phyloP scores from a whole-genome alignment of 257 asterid genomes.

The Buddleja alternifolia region DNA sequence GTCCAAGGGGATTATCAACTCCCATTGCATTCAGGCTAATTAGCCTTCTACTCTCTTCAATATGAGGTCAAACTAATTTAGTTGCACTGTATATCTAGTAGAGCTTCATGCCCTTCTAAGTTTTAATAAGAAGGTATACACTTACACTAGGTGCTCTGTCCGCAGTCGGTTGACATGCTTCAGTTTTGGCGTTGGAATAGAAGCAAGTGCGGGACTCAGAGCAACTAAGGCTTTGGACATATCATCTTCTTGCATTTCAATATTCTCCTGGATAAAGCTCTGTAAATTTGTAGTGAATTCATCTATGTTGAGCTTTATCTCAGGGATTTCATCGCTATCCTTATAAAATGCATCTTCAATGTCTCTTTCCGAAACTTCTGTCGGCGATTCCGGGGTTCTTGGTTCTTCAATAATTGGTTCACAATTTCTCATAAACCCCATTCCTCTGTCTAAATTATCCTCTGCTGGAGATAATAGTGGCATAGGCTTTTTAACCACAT shows the following conservation, averaged over 20 bases:
- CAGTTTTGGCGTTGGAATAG: slow-evolving; percentile 60
- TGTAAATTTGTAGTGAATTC: slow-evolving; percentile 46
- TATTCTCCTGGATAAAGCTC: slow-evolving; percentile 51
- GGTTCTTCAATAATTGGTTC: slow-evolving; percentile 69
- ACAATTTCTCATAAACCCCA: slow-evolving; percentile 26
- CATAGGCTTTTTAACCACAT: slow-evolving; percentile 27
- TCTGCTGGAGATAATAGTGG: slow-evolving; percentile 40
- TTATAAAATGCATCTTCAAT: slow-evolving; percentile 58
- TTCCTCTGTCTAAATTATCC: slow-evolving; percentile 30
- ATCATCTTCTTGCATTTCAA: slow-evolving; percentile 59
- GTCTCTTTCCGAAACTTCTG: slow-evolving; percentile 46
- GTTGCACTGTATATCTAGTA: too few relatives aligned
- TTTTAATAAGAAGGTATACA: not conserved
- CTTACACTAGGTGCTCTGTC: slow-evolving; percentile 72
- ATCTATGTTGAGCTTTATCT: slow-evolving; percentile 53
- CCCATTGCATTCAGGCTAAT: not conserved
- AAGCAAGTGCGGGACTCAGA: slow-evolving; percentile 60
- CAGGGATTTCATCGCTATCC: slow-evolving; percentile 67
- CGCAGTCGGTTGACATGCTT: slow-evolving; percentile 58
- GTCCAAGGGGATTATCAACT: not conserved
- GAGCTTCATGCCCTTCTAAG: too few relatives aligned
- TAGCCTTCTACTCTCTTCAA: not conserved
- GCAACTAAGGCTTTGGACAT: slow-evolving; percentile 75
- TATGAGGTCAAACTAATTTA: not conserved
- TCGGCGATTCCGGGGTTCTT: slow-evolving; percentile 50